Base-by-base conservation (phyloP, 1,284 basidiomycete genomes). In the Hypsizygus ulmarius region DNA sequence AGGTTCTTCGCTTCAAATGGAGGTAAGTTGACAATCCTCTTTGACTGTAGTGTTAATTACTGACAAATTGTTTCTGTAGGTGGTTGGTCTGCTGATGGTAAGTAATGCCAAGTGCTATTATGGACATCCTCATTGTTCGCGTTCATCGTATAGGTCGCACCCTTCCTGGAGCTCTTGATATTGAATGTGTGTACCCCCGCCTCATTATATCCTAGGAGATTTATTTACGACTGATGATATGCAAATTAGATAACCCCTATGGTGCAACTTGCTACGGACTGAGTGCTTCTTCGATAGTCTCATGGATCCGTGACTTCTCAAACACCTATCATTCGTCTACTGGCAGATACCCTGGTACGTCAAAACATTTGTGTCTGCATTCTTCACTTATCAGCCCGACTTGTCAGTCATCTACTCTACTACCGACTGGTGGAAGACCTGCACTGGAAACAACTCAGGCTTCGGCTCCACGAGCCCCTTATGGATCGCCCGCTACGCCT, bases 381-480 rank as follows among this genome's bases (percentile, higher is more conserved):
- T 45, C 7, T 15, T 37, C 28, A 43, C 43, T 21, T 40, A 47
- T 25, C 12, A 32, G 45, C 30, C 9, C 27, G 5, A 28, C 2
- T 43, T 39, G 9, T 2, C 59, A 69, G 78, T 79, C 38, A 82
- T 87, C 45, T 87, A 86, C 58, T 79, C 77, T 21, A 81, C 75
- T 1, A 79, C 81, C 1, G 71, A 77, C 56, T 87, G 82, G 84
- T 87, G 83, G 84, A 78, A 57, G 28, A 73, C 72, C 14, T 87
- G 84, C 64, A 84, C 83, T 2, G 77, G 79, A 6, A 77, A 81
- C 62, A 77, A 71, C 49, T 65, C 70, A 25, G 61, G 67, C 21
- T 83, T 84, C 55, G 74, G 61, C 9, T 46, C 58, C 6, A 72
- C 68, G 46, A 78, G 77, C 60, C 79, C 82, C 1, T 66, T 87